These are phyloP conservation scores for Ormosia semicastrata DNA, from an alignment of 306 rosid species.

Conservation along the genomic window DNA sequence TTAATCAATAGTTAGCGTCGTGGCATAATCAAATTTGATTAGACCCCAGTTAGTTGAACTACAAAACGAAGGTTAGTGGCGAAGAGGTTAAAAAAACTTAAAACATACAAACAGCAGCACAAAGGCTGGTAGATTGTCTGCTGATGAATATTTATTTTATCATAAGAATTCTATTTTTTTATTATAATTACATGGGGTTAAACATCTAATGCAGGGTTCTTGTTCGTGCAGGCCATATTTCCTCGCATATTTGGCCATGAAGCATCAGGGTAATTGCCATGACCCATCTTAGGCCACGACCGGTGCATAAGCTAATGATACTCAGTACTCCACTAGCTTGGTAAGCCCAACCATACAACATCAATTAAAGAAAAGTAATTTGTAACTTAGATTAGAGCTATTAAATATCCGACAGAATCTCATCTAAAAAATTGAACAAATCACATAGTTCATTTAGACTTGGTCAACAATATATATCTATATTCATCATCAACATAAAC, in stretches of 20 bases:
- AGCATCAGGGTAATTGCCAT: constrained; percentile 95
- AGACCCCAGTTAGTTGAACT: not conserved
- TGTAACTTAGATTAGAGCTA: too few relatives aligned
- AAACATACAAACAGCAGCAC: not conserved
- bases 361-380: too few relatives aligned
- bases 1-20: not conserved
- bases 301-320: too few relatives aligned
- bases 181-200: not conserved
- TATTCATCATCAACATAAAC: too few relatives aligned
- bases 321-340: too few relatives aligned
- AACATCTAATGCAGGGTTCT: constrained; percentile 22
- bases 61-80: not conserved
- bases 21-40: not conserved
- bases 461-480: too few relatives aligned
- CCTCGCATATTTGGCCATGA: constrained; percentile 99
- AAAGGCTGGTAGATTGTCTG: not conserved
- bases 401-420: too few relatives aligned
- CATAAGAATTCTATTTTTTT: not conserved
- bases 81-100: not conserved
- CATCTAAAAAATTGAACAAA: too few relatives aligned
- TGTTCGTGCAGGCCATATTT: constrained; percentile 73
- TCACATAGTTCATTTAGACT: too few relatives aligned
- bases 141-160: not conserved
- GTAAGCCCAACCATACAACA: too few relatives aligned
- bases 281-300: too few relatives aligned